Evolutionary conservation across 495 filamentous ascomycete species (phyloP), one percentile per base, ranked within the genome.

Genomic region (Staphylotrichum tortipilum): DNA sequence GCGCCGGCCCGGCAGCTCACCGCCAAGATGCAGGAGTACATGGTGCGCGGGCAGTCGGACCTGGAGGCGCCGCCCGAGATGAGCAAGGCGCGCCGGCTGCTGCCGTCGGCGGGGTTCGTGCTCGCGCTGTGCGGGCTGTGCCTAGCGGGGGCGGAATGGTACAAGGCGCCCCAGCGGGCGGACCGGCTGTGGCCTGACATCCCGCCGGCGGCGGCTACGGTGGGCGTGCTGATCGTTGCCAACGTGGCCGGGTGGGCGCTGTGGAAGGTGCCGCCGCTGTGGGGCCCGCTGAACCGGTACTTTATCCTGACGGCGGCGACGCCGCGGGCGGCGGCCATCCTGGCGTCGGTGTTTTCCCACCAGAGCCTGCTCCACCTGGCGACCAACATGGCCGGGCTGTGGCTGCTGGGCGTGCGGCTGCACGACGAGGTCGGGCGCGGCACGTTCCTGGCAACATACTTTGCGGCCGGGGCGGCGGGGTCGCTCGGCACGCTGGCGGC

Each of bases 391-490:
- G 51, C 73, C 17, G 60, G 76, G 22, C 58, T 78, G 1, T 77
- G 69, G 68, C 63, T 80, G 53, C 51, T 77, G 21, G 77, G 75
- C 30, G 68, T 66, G 10, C 65, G 66, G 0, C 55, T 92, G 12
- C 87, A 95, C 69, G 89, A 95, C 57, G 83, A 95, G 46, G 77
- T 96, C 45, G 91, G 89, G 34, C 78, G 91, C 17, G 89, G 84
- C 33, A 78, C 82, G 51, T 95, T 96, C 67, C 70, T 98, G 4
- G 81, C 83, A 7, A 69, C 94, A 6, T 94, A 88, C 64, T 56
- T 94, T 31, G 67, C 78, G 1, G 71, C 79, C 3, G 90, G 88
- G 34, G 76, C 77, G 0, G 21, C 87, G 11, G 83, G 81, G 26
- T 83, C 82, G 35, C 77, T 87, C 50, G 63, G 71, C 3, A 83